Evolutionary conservation across 202 grass and related monocot species (phyloP), one percentile per base, ranked within the genome.

Genomic region (Dendrocalamus latiflorus): DNA sequence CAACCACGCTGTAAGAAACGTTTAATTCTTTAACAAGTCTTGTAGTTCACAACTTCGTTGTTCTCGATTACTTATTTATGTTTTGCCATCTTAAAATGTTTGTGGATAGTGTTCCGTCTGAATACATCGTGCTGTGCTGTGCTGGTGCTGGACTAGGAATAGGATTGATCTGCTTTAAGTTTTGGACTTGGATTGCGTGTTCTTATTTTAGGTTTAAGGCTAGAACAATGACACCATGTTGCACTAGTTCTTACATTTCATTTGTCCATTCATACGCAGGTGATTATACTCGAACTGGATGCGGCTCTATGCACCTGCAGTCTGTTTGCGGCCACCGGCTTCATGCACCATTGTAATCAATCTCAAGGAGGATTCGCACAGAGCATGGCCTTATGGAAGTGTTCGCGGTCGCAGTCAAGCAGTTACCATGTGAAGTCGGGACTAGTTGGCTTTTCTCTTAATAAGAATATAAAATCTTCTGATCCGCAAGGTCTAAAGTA

Each of bases 281-380:
- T 68, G 5, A 72, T 59, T 71, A 26, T 66, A 22, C 34, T 60
- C 36, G 4, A 57, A 75, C 47, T 60, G n/a, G 18, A 98, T 98
- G 87, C 60, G 85, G 64, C 66, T 88, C 26, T 88, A 85, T 82
- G 82, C 91, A 24, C 57, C 68, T 65, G 22, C 83, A 34, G 11
- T 76, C n/a, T 67, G 77, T 72, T 79, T 82, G 72, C 60, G 71
- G 55, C 71, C 50, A 77, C 72, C 89, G 61, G 73, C 68, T 33
- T 86, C 64, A 22, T 80, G 25, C 36, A 83, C 28, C 72, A 53
- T 68, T 69, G 64, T 18, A 88, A 66, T 50, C 72, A 81, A 65
- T 86, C 87, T 38, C 86, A 66, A 39, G 80, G 72, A 61, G 85
- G 86, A 82, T 44, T 70, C 53, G 20, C 41, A 20, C 26, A 85